These are phyloP conservation scores for Microstegium vimineum DNA, from an alignment of 176 grass and related monocot species.

Conservation along the genomic window DNA sequence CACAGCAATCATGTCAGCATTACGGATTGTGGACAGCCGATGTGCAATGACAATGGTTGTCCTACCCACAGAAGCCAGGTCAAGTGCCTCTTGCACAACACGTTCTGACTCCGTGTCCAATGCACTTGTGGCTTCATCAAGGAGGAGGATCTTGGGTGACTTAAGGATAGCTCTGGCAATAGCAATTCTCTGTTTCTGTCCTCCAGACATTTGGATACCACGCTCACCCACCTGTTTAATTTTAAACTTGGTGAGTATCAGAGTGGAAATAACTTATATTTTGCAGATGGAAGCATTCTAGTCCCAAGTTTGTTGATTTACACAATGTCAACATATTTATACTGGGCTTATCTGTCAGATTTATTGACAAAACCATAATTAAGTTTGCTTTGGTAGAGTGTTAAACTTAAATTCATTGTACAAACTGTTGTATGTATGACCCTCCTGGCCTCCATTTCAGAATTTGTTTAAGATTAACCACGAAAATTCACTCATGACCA, in stretches of 20 bases:
- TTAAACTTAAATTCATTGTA: not conserved
- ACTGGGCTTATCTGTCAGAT: no score
- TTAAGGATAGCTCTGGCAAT: slow-evolving; percentile 93
- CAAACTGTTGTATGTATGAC: not conserved
- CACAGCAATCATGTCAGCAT: slow-evolving; percentile 79
- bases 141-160: slow-evolving; percentile 92
- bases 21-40: slow-evolving; percentile 80
- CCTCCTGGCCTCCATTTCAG: not conserved
- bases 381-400: not conserved
- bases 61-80: slow-evolving; percentile 64
- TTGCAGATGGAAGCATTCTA: not conserved
- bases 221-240: slow-evolving; percentile 73
- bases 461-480: not conserved
- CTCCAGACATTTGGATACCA: slow-evolving; percentile 93
- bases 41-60: slow-evolving; percentile 92
- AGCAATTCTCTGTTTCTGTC: slow-evolving; percentile 96
- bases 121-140: slow-evolving; percentile 94
- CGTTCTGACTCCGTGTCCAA: slow-evolving; percentile 78
- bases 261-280: not conserved
- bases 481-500: not conserved
- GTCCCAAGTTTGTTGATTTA: not conserved
- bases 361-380: not conserved
- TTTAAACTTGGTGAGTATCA: slow-evolving; percentile 9
- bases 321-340: not conserved
- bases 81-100: slow-evolving; percentile 87